Evolutionary conservation across 768 basidiomycete species (phyloP).

Genomic region (Pluteus cervinus): DNA sequence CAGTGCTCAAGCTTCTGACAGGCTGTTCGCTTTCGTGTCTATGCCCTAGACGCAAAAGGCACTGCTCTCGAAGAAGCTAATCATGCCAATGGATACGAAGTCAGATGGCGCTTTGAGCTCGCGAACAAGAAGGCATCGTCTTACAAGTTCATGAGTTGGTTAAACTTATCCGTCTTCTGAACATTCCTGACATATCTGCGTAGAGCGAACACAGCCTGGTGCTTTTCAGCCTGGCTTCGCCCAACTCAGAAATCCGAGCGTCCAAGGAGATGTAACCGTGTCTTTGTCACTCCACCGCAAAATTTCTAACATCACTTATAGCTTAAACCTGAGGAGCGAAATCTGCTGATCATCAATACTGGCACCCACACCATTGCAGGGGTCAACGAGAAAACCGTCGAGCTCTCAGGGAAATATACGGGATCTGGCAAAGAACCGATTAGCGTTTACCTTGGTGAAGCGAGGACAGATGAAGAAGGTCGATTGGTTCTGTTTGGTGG

Average conservation of each 20-base stretch:
- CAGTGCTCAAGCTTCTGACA: slow-evolving; percentile 6
- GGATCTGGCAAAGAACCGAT: slow-evolving; percentile 12
- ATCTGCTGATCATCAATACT: slow-evolving; percentile 15
- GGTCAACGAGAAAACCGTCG: slow-evolving; percentile 7
- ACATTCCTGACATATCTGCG: slow-evolving; percentile 2
- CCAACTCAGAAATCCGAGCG: slow-evolving; percentile 18
- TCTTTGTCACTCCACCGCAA: background rate
- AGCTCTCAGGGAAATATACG: slow-evolving; percentile 11
- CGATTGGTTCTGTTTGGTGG: slow-evolving; percentile 25
- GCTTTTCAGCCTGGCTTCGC: no score
- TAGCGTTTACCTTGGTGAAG: slow-evolving; percentile 16
- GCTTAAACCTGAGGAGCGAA: slow-evolving; percentile 13
- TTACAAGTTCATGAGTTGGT: slow-evolving; percentile 12
- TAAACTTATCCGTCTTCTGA: background rate
- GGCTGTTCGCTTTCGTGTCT: slow-evolving; percentile 28
- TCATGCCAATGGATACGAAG: slow-evolving; percentile 10
- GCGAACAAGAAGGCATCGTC: slow-evolving; percentile 25
- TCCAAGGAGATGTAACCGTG: slow-evolving; percentile 15
- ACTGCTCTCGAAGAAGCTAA: slow-evolving; percentile 23
- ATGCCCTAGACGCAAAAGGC: slow-evolving; percentile 18
- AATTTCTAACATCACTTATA: slow-evolving; percentile 1
- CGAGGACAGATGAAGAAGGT: slow-evolving; percentile 18
- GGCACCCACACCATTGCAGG: slow-evolving; percentile 5
- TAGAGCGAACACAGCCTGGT: no score
- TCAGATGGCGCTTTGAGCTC: slow-evolving; percentile 25